Conservation (phyloP, 2,329 filamentous ascomycete species). For the Metarhizium humberi region DNA sequence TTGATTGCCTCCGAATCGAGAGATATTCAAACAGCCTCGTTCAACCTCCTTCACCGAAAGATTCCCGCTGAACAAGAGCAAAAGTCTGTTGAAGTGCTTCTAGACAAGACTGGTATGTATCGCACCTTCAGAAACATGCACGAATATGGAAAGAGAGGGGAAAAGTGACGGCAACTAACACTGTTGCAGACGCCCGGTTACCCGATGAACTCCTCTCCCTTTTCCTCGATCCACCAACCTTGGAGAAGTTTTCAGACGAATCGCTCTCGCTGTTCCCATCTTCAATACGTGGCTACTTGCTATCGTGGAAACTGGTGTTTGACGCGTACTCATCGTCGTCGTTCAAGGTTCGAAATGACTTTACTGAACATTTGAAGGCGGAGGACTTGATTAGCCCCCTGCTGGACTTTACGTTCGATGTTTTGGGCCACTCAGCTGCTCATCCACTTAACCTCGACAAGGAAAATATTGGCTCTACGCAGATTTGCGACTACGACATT, state of each 20-base stretch:
- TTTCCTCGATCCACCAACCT: slow-evolving; percentile 66
- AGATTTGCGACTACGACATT: slow-evolving; percentile 48
- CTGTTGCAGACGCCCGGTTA: slow-evolving; percentile 48
- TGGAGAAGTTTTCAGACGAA: slow-evolving; percentile 57
- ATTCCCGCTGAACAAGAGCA: slow-evolving; percentile 73
- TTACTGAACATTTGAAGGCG: slow-evolving; percentile 69
- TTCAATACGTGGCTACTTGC: slow-evolving; percentile 66
- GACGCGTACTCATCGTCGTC: slow-evolving; percentile 74
- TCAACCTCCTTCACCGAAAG: slow-evolving; percentile 68
- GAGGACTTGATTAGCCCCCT: slow-evolving; percentile 60
- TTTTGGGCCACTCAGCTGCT: slow-evolving; percentile 69
- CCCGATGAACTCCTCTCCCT: slow-evolving; percentile 81
- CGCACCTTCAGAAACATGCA: background rate
- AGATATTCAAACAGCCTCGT: slow-evolving; percentile 71
- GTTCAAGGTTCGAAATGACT: slow-evolving; percentile 73
- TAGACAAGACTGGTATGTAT: slow-evolving; percentile 53
- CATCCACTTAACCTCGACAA: slow-evolving; percentile 67
- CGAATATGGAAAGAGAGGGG: background rate
- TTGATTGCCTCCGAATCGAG: slow-evolving; percentile 68
- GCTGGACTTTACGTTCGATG: slow-evolving; percentile 72
- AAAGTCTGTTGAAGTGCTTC: slow-evolving; percentile 64
- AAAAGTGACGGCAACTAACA: background rate
- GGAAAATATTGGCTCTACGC: slow-evolving; percentile 46
- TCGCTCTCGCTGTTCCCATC: slow-evolving; percentile 60
- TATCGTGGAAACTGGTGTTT: slow-evolving; percentile 86